Evolutionary conservation across 163 green algal species (phyloP).

Genomic region (Coccomyxa subellipsoidea): DNA sequence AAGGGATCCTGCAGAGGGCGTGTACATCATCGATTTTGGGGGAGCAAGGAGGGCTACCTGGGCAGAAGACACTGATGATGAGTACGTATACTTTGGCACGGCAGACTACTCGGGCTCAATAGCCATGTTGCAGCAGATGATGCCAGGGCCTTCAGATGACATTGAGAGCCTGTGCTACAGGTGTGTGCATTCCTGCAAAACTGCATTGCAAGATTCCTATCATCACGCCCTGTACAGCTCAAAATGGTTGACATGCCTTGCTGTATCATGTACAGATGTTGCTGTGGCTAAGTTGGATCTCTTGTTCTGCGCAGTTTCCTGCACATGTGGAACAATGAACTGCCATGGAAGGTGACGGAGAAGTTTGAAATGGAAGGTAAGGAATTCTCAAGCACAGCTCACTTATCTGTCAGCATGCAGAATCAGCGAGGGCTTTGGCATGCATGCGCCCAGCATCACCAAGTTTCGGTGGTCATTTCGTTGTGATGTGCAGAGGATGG

Average conservation of each 20-base stretch:
- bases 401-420: neutral
- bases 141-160: neutral
- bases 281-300: too few species aligned
- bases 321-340: neutral
- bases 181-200: neutral
- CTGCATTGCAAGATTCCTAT: too few species aligned
- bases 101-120: neutral
- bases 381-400: neutral
- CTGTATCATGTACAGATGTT: too few species aligned
- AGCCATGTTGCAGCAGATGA: neutral
- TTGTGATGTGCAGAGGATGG: neutral
- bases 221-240: too few species aligned
- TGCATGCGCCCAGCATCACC: neutral
- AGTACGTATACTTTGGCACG: constrained; percentile 1
- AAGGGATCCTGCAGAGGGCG: neutral
- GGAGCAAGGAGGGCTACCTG: too few species aligned
- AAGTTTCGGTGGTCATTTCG: neutral
- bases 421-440: neutral
- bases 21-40: constrained; percentile 15
- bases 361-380: neutral
- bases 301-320: neutral
- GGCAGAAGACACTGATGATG: neutral
- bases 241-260: too few species aligned
- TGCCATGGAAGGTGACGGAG: neutral
- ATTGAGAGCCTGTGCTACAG: constrained; percentile 17